These are phyloP conservation scores for Linnemannia elongata DNA, from an alignment of 192 early-diverging fungal species.

Conservation along the genomic window DNA sequence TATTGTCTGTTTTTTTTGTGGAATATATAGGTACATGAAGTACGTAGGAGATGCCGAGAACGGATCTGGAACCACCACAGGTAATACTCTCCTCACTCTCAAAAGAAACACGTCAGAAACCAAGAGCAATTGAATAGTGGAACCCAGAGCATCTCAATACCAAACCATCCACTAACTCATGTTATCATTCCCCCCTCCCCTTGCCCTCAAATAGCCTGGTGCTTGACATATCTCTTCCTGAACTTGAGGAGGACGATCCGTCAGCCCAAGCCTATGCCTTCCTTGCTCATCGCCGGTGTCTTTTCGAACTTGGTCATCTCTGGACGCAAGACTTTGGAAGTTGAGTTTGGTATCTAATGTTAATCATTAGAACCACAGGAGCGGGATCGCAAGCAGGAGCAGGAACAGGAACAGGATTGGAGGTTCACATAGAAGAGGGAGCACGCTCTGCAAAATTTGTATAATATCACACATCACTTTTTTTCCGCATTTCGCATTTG, in stretches of 20 bases:
- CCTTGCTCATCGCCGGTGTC: slow-evolving; percentile 37
- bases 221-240: slow-evolving; percentile 41
- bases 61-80: slow-evolving; percentile 53
- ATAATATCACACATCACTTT: too few relatives aligned
- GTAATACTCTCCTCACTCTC: background rate
- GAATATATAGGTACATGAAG: slow-evolving; percentile 41
- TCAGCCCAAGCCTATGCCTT: slow-evolving; percentile 46
- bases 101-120: too few relatives aligned
- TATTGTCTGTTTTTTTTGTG: background rate
- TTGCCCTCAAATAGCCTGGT: slow-evolving; percentile 30
- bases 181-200: too few relatives aligned
- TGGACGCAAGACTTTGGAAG: slow-evolving; percentile 48
- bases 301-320: slow-evolving; percentile 43
- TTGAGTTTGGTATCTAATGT: slow-evolving; percentile 41
- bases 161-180: background rate
- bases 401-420: background rate
- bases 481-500: too few relatives aligned
- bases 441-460: background rate
- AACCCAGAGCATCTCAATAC: too few relatives aligned
- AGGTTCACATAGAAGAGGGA: background rate
- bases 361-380: background rate
- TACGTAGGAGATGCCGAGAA: slow-evolving; percentile 43
- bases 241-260: slow-evolving; percentile 41
- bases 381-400: background rate
- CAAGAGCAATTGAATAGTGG: too few relatives aligned